phyloP scores from a whole-genome alignment of 1,284 basidiomycete species.

The Tilletiopsis washingtonensis region DNA sequence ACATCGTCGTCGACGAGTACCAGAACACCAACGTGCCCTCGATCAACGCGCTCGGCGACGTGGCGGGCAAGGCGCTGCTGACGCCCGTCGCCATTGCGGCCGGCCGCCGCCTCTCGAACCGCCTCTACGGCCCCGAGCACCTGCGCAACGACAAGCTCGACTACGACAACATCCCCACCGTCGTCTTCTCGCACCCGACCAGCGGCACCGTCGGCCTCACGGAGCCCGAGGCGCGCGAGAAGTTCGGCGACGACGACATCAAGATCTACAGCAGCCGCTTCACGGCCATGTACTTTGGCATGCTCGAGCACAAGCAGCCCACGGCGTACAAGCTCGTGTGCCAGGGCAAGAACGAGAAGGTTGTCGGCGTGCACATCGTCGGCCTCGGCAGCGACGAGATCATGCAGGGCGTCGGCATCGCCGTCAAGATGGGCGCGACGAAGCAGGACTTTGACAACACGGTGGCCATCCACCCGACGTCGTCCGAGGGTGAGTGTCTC shows the following conservation, averaged over 20 bases:
- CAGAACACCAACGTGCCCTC: slow-evolving; percentile 63
- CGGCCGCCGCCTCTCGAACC: slow-evolving; percentile 76
- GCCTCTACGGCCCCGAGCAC: slow-evolving; percentile 75
- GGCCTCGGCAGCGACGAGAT: slow-evolving; percentile 76
- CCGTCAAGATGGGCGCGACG: slow-evolving; percentile 77
- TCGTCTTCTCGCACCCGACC: slow-evolving; percentile 48
- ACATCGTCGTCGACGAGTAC: slow-evolving; percentile 82
- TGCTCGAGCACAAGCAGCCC: slow-evolving; percentile 53
- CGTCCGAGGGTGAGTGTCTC: slow-evolving; percentile 21
- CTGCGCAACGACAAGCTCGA: slow-evolving; percentile 63
- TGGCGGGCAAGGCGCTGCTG: slow-evolving; percentile 79
- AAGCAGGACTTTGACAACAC: slow-evolving; percentile 45
- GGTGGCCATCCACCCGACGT: slow-evolving; percentile 45
- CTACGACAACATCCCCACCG: slow-evolving; percentile 76
- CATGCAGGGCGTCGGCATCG: slow-evolving; percentile 87
- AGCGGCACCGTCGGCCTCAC: slow-evolving; percentile 51
- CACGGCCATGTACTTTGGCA: slow-evolving; percentile 44
- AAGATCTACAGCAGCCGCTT: slow-evolving; percentile 71
- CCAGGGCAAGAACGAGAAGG: slow-evolving; percentile 77
- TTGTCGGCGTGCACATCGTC: slow-evolving; percentile 89
- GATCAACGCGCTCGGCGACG: slow-evolving; percentile 82
- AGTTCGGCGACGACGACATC: slow-evolving; percentile 74
- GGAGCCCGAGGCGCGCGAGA: slow-evolving; percentile 76
- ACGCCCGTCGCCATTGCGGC: slow-evolving; percentile 99
- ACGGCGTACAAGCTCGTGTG: slow-evolving; percentile 86